Base-by-base conservation (phyloP, 2,329 filamentous ascomycete genomes). In the Trichophyton verrucosum region DNA sequence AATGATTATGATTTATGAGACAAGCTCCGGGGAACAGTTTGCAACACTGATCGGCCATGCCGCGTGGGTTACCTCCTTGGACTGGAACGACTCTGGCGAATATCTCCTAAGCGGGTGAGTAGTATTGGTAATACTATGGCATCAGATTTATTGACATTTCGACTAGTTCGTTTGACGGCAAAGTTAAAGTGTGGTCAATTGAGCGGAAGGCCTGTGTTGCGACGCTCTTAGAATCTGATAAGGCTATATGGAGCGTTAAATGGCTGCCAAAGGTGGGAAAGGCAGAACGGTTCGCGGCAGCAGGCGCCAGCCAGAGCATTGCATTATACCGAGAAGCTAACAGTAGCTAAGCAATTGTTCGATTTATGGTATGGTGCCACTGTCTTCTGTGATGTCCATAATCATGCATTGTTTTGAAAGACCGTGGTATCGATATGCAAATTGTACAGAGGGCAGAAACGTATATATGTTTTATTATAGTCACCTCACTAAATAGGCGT, bases 121-220 rank as follows among this genome's bases (percentile, higher is more conserved):
- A n/a, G 13, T 20, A 13, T 24, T 33, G 8, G 13, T 33, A 17
- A 22, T n/a, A 30, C 3, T 56, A 40, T 27, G 38, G 17, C 4
- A 13, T 22, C 27, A 38, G 15, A 57, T 9, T 47, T n/a, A 11
- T 22, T 57, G n/a, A 36, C 57, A 44, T 55, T 57, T 13, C 1
- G 4, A 8, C 20, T 47, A 83, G 81, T 56, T 85, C 88, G 1
- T 90, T 95, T 72, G 91, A 97, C 70, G 92, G 94, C 42, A 96
- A 95, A 74, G 89, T 88, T 63, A 96, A 96, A 75, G 88, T 97
- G 33, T 99, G 94, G 94, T 92, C 89, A 33, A 83, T 96, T 62
- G 91, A 96, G 68, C 83, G 86, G 38, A 82, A 85, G 61, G 80
- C 81, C 3, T 97, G 94, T 71, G 94, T 99, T 51, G 91, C 92